These are phyloP conservation scores for Primulina huaijiensis DNA, from an alignment of 257 asterid genomes.

Conservation along the genomic window DNA sequence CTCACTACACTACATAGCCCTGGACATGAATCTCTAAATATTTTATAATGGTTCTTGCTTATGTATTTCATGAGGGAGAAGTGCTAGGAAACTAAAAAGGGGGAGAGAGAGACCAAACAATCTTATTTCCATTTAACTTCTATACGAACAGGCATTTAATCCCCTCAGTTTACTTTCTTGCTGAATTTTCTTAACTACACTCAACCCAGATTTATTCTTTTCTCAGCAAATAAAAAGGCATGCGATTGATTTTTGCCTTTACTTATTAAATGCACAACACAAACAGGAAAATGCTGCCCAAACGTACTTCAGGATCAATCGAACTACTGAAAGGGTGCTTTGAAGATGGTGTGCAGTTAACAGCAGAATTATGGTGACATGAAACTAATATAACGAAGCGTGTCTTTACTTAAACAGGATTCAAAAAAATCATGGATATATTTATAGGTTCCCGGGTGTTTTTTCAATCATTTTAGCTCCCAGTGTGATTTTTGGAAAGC, in stretches of 20 bases:
- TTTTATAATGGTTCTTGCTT: too few species aligned
- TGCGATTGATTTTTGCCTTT: neutral
- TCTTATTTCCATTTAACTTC: too few species aligned
- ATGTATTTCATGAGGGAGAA: too few species aligned
- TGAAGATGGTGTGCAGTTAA: neutral
- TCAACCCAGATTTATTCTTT: too few species aligned
- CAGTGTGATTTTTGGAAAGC: slow-evolving; percentile 9
- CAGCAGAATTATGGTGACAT: neutral
- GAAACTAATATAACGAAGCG: neutral
- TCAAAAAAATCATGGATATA: slow-evolving; percentile 3
- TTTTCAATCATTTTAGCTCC: slow-evolving; percentile 5
- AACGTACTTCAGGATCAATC: neutral
- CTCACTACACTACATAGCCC: too few species aligned
- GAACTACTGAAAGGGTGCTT: neutral
- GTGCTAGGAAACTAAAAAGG: too few species aligned
- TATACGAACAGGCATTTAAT: too few species aligned
- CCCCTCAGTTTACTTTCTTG: too few species aligned
- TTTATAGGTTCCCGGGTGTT: neutral
- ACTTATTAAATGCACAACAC: slow-evolving; percentile 5
- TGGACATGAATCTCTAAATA: too few species aligned
- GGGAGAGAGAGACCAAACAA: too few species aligned
- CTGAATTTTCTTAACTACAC: too few species aligned
- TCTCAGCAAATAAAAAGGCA: too few species aligned
- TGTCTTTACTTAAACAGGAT: neutral
- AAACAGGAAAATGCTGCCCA: neutral